A percentile compares a stretch with the other conserved stretches of the same genome.
phyloP scores from a whole-genome alignment of 2,329 filamentous ascomycete genomes.

The Ophiostoma novo-ulmi region DNA sequence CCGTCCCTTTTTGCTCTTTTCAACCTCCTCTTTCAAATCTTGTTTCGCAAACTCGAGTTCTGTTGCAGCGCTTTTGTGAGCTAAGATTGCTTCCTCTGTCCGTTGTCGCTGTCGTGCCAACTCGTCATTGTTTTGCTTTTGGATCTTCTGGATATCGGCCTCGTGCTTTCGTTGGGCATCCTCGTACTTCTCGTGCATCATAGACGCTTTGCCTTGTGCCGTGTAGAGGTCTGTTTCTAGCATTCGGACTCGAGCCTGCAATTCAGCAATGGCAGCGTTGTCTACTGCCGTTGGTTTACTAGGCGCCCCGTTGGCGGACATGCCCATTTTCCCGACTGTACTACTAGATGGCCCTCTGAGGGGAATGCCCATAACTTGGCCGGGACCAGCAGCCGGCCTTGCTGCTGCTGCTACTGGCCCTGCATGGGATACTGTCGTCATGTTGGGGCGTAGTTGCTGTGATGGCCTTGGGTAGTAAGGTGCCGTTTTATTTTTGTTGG shows the following conservation, averaged over 20 bases:
- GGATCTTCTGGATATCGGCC: constrained; percentile 54
- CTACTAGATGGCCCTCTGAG: background rate
- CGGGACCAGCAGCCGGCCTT: background rate
- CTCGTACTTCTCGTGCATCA: constrained; percentile 66
- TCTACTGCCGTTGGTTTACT: background rate
- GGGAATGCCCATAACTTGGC: background rate
- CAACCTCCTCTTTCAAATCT: constrained; percentile 60
- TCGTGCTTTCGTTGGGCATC: constrained; percentile 59
- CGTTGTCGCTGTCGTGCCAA: constrained; percentile 58
- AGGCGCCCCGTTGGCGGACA: background rate
- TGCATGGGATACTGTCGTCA: background rate
- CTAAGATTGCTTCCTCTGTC: constrained; percentile 59
- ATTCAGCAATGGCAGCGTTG: constrained; percentile 34
- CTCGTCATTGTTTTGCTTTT: constrained; percentile 60
- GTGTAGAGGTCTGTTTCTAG: constrained; percentile 54
- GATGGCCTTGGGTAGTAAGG: constrained; percentile 13
- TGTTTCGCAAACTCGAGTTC: constrained; percentile 69
- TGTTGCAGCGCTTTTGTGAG: constrained; percentile 60
- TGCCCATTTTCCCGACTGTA: background rate
- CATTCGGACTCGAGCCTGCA: constrained; percentile 50
- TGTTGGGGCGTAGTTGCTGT: constrained; percentile 5
- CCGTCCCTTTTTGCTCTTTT: constrained; percentile 39
- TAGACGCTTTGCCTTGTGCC: constrained; percentile 67
- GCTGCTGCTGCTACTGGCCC: background rate
- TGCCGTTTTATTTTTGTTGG: background rate